Base-by-base conservation (phyloP, 176 grass and related monocot species). In the Miscanthus lutarioriparius region DNA sequence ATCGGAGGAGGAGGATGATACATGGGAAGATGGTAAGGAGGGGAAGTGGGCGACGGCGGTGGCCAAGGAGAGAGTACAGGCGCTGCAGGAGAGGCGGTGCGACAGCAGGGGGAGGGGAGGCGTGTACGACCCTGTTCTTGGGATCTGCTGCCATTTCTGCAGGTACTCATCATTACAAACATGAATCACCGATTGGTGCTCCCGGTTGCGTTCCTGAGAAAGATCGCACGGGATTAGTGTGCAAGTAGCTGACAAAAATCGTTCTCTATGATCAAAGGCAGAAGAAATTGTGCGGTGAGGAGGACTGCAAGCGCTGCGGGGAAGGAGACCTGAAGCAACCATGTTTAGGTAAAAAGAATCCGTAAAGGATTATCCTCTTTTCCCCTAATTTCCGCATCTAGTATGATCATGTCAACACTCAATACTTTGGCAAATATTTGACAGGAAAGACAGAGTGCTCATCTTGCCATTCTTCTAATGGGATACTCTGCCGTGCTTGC, bases 131-230 rank as follows among this genome's bases (percentile, higher is more conserved):
- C 77, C 92, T n/a, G 79, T 94, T 81, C 85, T 94, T 79, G 92
- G 94, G 67, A 97, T 94, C 64, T 97, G 92, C 65, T 97, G 92
- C 87, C 94, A 97, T 70, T 94, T 97, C 82, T 97, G 94, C 87
- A 89, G 90, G 90, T 97, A 77, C 75, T 3, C 27, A 19, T 41
- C 7, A 47, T 22, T 64, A 5, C 0, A 11, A 39, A 6, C 22
- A 11, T 69, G 19, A 40, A 12, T 54, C 23, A 85, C 62, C 41
- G 7, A 66, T 81, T 54, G 44, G 38, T 67, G 4, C 54, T 54
- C 51, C 48, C 16, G 16, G 2, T 51, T 38, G 41, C 2, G 30
- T 79, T 88, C 7, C 0, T 59, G 54, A 10, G 54, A n/a, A 23
- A 23, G 54, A 14, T 47, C 7, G 0, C 6, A 2, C 9, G 26